Base-by-base conservation (phyloP, 169 alveolate species). In the Theileria sp. region DNA sequence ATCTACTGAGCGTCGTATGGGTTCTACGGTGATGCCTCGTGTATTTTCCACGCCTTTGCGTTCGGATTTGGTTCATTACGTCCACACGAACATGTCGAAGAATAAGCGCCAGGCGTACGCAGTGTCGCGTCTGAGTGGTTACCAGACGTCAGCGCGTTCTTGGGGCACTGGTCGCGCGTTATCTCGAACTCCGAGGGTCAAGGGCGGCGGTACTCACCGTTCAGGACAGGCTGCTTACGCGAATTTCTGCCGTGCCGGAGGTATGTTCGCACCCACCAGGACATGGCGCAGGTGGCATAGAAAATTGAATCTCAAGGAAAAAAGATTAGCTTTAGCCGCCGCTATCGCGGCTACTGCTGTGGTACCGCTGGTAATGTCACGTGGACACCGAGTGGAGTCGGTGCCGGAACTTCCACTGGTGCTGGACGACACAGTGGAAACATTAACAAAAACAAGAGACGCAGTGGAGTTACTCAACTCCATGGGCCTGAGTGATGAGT, bases 121-220 rank as follows among this genome's bases (percentile, higher is more conserved):
- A 79, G 99, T 97, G 49, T 80, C 83, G 77, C 77, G 74, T 61
- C 80, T 75, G 69, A 90, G 96, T 25, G 97, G 98, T 36, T 96
- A 94, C 93, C 97, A 96, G 92, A 96, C 98, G 80, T 95, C 99
- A 28, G 99, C 99, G 61, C 99, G 96, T 86, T 96, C 99, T 89
- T 93, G 99, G 98, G 99, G 99, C 77, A 96, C 99, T 38, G 99
- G 99, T 81, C 93, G 99, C 83, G 99, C 99, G 60, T 99, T 98
- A 30, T 96, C 99, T 68, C 96, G 99, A 86, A 97, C 98, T 82
- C 99, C 99, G 64, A 96, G 99, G 86, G 99, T 98, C 38, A 97
- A 98, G 38, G 99, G 99, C 62, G 98, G 99, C 62, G 99, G 99
- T 72, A 98, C 99, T 61, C 98, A 97, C 92, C 92, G 98, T 60